Evolutionary conservation across 495 filamentous ascomycete species (phyloP), one percentile per base, ranked within the genome.

Genomic region (Penicillium goetzii): DNA sequence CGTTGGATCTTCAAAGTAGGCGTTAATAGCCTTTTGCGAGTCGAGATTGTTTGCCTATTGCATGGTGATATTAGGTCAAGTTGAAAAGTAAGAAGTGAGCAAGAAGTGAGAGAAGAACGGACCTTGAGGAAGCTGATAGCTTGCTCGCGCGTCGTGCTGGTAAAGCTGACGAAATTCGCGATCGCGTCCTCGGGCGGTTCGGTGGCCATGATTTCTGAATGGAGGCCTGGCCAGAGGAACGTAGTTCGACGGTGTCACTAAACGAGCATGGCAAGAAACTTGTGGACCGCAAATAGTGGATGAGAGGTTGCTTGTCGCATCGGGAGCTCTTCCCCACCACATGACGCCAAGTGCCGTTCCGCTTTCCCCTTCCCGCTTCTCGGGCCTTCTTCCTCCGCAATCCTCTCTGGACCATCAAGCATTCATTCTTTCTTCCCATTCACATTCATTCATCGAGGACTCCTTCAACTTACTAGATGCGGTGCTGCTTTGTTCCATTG

Each of bases 91-190:
- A n/a, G 14, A 30, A 23, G 34, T 36, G 15, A 41, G 50, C 10
- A 33, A n/a, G n/a, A 33, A 23, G 34, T 40, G 15, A n/a, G 30
- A 30, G 52, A 26, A 26, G 10, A 30, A 26, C 60, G 25, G 36
- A 83, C 82, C 72, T 80, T 82, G 25, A 84, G 64, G 62, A 81
- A 84, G 61, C 61, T 72, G 62, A 81, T 74, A n/a, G 82, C 82
- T 58, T 78, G 72, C 36, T 78, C 73, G 53, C 78, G 80, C 6
- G 74, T 73, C 0, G 78, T 74, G 65, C 77, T 77, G 21, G 78
- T 82, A 65, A 83, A 76, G 72, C 65, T 78, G 62, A 78, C 76
- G 58, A 84, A 82, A 69, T 73, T 76, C n/a, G 65, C 32, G 45
- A 84, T 81, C 34, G 74, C 77, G 41, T 78, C 81, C 62, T 83